Conservation (phyloP, 345 rosid species). For the Citrus cavaleriei region DNA sequence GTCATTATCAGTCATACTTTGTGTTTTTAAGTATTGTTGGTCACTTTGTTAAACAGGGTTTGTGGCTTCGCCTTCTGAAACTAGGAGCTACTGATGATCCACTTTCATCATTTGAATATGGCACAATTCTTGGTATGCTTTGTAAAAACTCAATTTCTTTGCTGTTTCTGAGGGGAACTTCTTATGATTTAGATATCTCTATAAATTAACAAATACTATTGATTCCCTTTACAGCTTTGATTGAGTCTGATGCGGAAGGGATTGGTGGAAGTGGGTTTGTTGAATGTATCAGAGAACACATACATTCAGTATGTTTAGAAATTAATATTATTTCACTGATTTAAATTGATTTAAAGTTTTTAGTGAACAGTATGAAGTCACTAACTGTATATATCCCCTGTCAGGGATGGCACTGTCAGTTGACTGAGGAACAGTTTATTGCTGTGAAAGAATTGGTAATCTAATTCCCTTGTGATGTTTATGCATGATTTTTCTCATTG, state of each 20-base stretch:
- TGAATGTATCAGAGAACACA: slow-evolving; percentile 97
- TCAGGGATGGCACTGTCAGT: slow-evolving; percentile 87
- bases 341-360: slow-evolving; percentile 14
- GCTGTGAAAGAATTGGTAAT: slow-evolving; percentile 98
- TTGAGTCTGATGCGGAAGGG: slow-evolving; percentile 99
- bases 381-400: slow-evolving; percentile 36
- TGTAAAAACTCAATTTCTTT: neutral
- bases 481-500: neutral
- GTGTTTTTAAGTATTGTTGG: slow-evolving; percentile 12
- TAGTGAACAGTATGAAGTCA: slow-evolving; percentile 2
- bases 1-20: neutral
- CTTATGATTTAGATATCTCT: slow-evolving; percentile 4
- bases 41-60: slow-evolving; percentile 51
- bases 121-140: slow-evolving; percentile 86
- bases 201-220: slow-evolving; percentile 15
- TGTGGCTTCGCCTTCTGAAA: slow-evolving; percentile 93
- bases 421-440: slow-evolving; percentile 94
- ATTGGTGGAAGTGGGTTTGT: slow-evolving; percentile 99
- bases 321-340: slow-evolving; percentile 17
- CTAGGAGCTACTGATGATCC: slow-evolving; percentile 92
- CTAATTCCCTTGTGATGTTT: neutral
- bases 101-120: slow-evolving; percentile 97
- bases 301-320: slow-evolving; percentile 60
- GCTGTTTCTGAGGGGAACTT: slow-evolving; percentile 11
- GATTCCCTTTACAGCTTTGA: slow-evolving; percentile 65